Base-by-base conservation (phyloP, 73 alveolate species). In the Paramecium caudatum region DNA sequence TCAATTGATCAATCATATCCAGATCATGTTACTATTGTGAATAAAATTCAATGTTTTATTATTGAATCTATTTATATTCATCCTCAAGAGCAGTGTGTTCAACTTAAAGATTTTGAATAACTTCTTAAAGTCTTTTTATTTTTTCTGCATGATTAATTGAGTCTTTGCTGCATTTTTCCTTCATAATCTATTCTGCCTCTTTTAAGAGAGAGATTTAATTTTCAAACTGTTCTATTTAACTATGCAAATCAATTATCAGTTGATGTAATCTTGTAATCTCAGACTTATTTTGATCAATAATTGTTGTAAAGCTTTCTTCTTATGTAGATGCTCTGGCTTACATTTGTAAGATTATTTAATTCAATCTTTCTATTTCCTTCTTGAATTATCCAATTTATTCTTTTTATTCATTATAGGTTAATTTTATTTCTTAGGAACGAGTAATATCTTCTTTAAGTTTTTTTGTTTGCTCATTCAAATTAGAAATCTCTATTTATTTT, bases 331-430 rank as follows among this genome's bases (percentile, higher is more conserved):
- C 17, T 65, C 15, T 33, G 9, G n/a, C 27, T 32, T 65, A 36
- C 4, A 23, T 33, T 33, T 65, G 36, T 65, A 65, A 13, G 3
- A 65, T 65, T 30, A 65, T 6, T 65, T 30, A 30, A 65, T 65
- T 65, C 36, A 65, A 65, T 65, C 83, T 65, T 2, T 65, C 83
- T 1, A 65, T 36, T 36, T 65, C 83, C n/a, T 36, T 65, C 17
- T 65, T 65, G 2, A 65, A 13, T 36, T 65, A 32, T 3, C 36
- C 4, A 3, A 50, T 50, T 19, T 50, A 4, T 50, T 16, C 30
- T 19, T 50, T 8, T 50, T 50, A 21, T 50, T 65, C 83, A 30
- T 65, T 33, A 65, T 65, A 36, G 13, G 47, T 36, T 32, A 33
- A 65, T 65, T 65, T 30, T 23, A 65, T 33, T 8, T 30, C 47